Conservation (phyloP, 768 basidiomycete species). For the Lentinula aciculospora region DNA sequence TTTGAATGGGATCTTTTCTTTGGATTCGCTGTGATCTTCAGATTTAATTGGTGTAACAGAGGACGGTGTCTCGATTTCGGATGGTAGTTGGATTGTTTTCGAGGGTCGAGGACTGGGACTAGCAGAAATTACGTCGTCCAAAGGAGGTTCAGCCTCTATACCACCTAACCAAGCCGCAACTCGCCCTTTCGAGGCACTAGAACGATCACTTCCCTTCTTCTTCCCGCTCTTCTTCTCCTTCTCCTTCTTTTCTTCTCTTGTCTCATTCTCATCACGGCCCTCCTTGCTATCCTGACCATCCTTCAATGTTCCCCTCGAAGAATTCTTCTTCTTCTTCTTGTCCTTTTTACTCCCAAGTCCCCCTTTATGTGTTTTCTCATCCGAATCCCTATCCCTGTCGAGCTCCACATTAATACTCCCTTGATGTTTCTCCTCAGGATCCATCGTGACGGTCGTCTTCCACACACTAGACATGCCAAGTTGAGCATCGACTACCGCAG, state of each 20-base stretch:
- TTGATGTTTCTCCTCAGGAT: constrained; percentile 10
- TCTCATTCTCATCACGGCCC: constrained; percentile 13
- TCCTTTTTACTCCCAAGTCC: background rate
- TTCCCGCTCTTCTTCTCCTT: constrained; percentile 21
- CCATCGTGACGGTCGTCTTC: background rate
- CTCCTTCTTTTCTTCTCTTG: constrained; percentile 12
- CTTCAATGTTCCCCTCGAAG: constrained; percentile 7
- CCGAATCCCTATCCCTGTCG: constrained; percentile 27
- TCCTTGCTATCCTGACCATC: constrained; percentile 17
- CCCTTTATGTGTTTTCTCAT: constrained; percentile 25
- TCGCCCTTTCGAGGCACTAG: constrained; percentile 51
- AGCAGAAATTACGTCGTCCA: constrained; percentile 36
- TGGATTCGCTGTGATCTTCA: constrained; percentile 5
- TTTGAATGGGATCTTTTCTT: background rate
- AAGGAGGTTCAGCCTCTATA: constrained; percentile 55
- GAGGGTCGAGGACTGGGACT: constrained; percentile 14
- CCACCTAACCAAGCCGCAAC: constrained; percentile 76
- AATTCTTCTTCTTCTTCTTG: constrained; percentile 21
- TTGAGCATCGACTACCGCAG: background rate
- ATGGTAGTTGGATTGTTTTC: background rate
- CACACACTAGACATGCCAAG: no score
- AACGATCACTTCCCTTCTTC: constrained; percentile 19
- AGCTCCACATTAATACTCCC: constrained; percentile 13
- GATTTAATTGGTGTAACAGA: background rate
- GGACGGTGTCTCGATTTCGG: background rate